phyloP scores from a whole-genome alignment of 225 moss, liverwort and hornwort genomes.

The Ulota crispa region DNA sequence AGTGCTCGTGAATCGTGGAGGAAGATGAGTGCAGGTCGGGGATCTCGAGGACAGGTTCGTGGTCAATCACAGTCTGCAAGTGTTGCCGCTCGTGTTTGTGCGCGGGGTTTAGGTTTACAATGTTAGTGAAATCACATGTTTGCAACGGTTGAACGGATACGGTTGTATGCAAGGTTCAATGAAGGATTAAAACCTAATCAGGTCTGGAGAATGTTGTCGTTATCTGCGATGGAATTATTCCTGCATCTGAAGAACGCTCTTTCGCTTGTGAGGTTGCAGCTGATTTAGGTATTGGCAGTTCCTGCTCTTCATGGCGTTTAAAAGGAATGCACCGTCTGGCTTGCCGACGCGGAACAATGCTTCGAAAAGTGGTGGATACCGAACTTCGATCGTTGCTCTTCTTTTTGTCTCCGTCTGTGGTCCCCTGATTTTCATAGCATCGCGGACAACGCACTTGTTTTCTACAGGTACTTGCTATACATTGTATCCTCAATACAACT shows the following conservation, averaged over 20 bases:
- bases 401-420: slow-evolving; percentile 38
- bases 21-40: background rate
- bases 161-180: background rate
- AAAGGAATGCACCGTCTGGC: slow-evolving; percentile 26
- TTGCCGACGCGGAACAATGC: slow-evolving; percentile 36
- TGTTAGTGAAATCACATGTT: background rate
- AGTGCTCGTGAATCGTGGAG: background rate
- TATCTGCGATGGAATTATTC: background rate
- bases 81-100: background rate
- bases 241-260: background rate
- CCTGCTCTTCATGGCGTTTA: slow-evolving; percentile 43
- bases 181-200: background rate
- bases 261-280: slow-evolving; percentile 7
- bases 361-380: slow-evolving; percentile 36
- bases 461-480: slow-evolving; percentile 34
- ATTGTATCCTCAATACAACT: background rate
- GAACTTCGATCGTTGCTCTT: slow-evolving; percentile 32
- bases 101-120: background rate
- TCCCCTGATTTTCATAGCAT: slow-evolving; percentile 42
- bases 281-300: background rate
- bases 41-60: slow-evolving; percentile 9
- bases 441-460: slow-evolving; percentile 41
- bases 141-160: background rate
- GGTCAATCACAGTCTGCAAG: background rate
- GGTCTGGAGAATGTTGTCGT: background rate